A percentile compares a stretch with the other conserved stretches of the same genome.
Evolutionary conservation across 768 basidiomycete genomes (phyloP).

Genomic region (Terana coerulea): DNA sequence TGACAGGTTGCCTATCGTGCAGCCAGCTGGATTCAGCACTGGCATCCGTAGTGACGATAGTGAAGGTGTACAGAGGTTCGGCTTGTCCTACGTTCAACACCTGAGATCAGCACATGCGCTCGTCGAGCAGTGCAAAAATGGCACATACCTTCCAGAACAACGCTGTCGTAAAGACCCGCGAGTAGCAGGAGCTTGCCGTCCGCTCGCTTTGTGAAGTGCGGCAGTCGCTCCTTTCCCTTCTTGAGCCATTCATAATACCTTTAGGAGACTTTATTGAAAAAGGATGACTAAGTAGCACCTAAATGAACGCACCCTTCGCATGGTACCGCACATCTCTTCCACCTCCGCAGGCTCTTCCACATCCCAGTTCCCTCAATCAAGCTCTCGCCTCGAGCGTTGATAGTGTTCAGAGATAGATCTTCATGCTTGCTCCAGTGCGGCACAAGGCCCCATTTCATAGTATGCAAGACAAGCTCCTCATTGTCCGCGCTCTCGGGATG

Average conservation of each 20-base stretch:
- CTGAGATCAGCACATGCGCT: background rate
- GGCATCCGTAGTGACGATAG: constrained; percentile 83
- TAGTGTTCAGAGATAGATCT: constrained; percentile 71
- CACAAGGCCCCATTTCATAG: constrained; percentile 90
- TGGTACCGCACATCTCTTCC: constrained; percentile 80
- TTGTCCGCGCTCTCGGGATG: constrained; percentile 7
- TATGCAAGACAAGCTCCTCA: constrained; percentile 51
- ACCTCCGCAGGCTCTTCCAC: constrained; percentile 82
- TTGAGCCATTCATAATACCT: constrained; percentile 97
- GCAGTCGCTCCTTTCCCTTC: constrained; percentile 73
- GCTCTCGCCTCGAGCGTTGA: constrained; percentile 86
- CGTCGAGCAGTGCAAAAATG: background rate
- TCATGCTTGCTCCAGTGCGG: constrained; percentile 83
- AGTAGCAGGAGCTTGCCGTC: constrained; percentile 70
- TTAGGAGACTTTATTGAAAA: background rate
- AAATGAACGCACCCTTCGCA: constrained; percentile 66
- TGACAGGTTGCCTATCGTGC: constrained; percentile 88
- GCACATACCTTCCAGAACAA: constrained; percentile 54
- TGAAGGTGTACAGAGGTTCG: constrained; percentile 72
- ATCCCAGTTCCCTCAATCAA: constrained; percentile 72
- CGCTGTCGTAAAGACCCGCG: constrained; percentile 83
- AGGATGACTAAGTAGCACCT: background rate
- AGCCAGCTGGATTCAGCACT: constrained; percentile 74
- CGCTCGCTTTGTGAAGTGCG: constrained; percentile 75
- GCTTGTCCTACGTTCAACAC: constrained; percentile 38